A percentile compares a stretch with the other conserved stretches of the same genome.
These are phyloP conservation scores for Nakazawaea molendinolei DNA, from an alignment of 805 yeast genomes.

Conservation along the genomic window DNA sequence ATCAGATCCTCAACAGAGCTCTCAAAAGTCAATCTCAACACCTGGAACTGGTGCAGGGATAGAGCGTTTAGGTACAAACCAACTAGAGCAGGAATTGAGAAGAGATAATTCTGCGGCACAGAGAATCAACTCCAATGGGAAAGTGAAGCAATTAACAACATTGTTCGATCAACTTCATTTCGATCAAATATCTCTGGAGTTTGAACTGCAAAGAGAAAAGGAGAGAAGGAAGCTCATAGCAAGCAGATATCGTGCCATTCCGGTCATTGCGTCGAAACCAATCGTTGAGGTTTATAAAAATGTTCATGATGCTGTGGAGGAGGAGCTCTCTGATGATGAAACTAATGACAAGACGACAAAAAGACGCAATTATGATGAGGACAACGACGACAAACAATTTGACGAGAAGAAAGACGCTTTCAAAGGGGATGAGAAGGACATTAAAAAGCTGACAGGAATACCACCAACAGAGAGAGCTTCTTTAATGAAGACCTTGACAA, in stretches of 20 bases:
- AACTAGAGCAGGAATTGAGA: not conserved
- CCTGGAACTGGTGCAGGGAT: too few species aligned
- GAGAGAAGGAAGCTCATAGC: slow-evolving; percentile 59
- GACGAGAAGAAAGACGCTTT: not conserved
- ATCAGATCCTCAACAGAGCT: too few species aligned
- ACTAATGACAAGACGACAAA: not conserved
- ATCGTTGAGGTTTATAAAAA: slow-evolving; percentile 86
- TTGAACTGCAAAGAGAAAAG: slow-evolving; percentile 77
- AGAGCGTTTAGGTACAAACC: not conserved
- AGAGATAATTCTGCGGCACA: not conserved
- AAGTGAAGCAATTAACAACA: slow-evolving; percentile 59
- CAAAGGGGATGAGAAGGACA: not conserved
- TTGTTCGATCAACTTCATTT: slow-evolving; percentile 71
- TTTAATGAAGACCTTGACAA: slow-evolving; percentile 73
- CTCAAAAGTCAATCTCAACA: too few species aligned
- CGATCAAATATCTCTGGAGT: slow-evolving; percentile 76
- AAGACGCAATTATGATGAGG: slow-evolving; percentile 1
- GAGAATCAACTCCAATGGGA: slow-evolving; percentile 20
- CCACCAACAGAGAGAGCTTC: slow-evolving; percentile 65
- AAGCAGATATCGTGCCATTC: slow-evolving; percentile 58
- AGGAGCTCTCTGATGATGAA: slow-evolving; percentile 34
- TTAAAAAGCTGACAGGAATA: slow-evolving; percentile 16
- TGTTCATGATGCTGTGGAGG: slow-evolving; percentile 80
- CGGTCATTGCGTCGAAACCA: slow-evolving; percentile 72
- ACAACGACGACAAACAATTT: slow-evolving; percentile 1